phyloP scores from a whole-genome alignment of 2,329 filamentous ascomycete species.

The Stemphylium vesicarium region DNA sequence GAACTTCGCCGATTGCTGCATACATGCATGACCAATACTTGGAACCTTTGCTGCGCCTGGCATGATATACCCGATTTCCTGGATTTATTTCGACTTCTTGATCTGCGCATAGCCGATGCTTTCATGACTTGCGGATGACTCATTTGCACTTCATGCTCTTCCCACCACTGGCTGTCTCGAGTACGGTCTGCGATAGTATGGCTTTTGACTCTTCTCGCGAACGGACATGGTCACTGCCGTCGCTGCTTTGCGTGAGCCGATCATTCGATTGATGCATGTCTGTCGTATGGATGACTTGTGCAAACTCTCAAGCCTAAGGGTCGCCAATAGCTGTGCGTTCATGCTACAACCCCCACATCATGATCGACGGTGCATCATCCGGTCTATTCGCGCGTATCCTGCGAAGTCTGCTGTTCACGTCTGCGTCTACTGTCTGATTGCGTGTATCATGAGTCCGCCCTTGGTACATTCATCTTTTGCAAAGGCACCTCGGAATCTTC shows the following conservation, averaged over 20 bases:
- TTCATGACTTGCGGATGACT: conserved; percentile 29
- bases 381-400: not conserved
- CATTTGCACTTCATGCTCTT: conserved; percentile 25
- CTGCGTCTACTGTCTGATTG: conserved; percentile 1
- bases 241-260: conserved; percentile 23
- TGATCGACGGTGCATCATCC: conserved; percentile 1
- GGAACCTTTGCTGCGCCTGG: conserved; percentile 32
- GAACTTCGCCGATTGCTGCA: conserved; percentile 45
- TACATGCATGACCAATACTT: conserved; percentile 47
- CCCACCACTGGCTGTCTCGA: conserved; percentile 6
- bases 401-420: not conserved
- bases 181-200: conserved; percentile 5
- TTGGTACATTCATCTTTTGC: conserved; percentile 1
- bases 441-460: conserved; percentile 2
- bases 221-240: conserved; percentile 3
- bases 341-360: not conserved
- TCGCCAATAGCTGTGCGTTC: not conserved
- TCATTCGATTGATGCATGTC: conserved; percentile 18
- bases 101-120: conserved; percentile 24
- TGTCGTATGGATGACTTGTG: conserved; percentile 15
- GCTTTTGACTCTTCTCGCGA: conserved; percentile 7
- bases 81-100: conserved; percentile 31
- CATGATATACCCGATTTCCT: conserved; percentile 29
- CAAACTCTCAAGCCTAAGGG: conserved; percentile 1
- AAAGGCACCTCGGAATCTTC: not conserved